Evolutionary conservation across 495 filamentous ascomycete species (phyloP).

Genomic region (Aspergillus bridgeri): DNA sequence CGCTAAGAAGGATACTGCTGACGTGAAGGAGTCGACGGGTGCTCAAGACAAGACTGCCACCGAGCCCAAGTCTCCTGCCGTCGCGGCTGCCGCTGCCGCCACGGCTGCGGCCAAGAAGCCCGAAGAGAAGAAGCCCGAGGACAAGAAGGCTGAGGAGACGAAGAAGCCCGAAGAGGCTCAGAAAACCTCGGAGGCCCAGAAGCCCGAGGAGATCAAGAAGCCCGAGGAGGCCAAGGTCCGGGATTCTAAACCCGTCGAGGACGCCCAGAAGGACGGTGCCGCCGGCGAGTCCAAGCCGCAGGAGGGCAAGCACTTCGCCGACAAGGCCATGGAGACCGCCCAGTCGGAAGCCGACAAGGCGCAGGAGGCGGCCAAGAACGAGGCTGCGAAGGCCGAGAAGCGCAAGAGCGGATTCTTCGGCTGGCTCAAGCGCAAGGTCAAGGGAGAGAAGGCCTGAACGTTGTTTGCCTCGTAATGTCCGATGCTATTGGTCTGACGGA

Average conservation of each 20-base stretch:
- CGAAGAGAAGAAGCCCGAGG: conserved; percentile 5
- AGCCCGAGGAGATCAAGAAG: conserved; percentile 7
- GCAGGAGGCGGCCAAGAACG: conserved; percentile 11
- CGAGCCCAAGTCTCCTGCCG: neutral
- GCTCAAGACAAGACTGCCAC: conserved; percentile 1
- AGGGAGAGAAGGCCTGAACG: conserved; percentile 16
- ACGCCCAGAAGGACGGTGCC: conserved; percentile 6
- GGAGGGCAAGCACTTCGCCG: conserved; percentile 11
- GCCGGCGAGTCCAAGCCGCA: conserved; percentile 11
- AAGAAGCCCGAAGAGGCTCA: neutral
- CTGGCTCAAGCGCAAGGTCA: conserved; percentile 33
- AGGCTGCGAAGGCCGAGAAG: conserved; percentile 20
- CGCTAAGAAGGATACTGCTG: too few relatives aligned
- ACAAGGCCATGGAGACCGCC: conserved; percentile 12
- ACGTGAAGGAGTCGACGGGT: neutral
- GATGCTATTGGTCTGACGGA: conserved; percentile 7
- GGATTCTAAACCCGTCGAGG: conserved; percentile 8
- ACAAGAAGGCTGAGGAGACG: neutral
- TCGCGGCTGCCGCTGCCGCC: neutral
- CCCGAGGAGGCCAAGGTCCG: conserved; percentile 11
- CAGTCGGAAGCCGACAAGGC: conserved; percentile 15
- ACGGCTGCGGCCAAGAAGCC: conserved; percentile 1
- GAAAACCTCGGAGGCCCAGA: neutral
- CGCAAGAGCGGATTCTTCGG: conserved; percentile 26
- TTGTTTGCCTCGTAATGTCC: conserved; percentile 8